A percentile compares a stretch with the other conserved stretches of the same genome.
Conservation (phyloP, 192 early-diverging fungal species). For the Coemansia sp. region DNA sequence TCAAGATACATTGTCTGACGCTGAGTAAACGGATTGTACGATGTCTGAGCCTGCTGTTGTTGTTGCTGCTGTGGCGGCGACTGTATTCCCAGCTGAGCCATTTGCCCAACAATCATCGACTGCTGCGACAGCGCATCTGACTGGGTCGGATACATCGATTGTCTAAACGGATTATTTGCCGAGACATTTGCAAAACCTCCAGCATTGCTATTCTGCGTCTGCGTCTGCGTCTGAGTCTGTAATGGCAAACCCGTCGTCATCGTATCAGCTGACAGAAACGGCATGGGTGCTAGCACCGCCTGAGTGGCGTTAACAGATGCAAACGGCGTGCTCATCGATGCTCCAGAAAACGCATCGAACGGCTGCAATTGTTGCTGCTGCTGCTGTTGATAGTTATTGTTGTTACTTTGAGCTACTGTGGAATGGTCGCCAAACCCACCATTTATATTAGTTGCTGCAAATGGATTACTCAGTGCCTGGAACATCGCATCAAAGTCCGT, state of each 20-base stretch:
- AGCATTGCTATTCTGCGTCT: neutral
- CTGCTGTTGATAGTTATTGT: constrained; percentile 10
- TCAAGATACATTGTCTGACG: constrained; percentile 54
- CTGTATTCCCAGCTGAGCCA: constrained; percentile 42
- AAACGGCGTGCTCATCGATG: constrained; percentile 8
- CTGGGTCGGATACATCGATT: constrained; percentile 49
- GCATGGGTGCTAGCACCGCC: constrained; percentile 3
- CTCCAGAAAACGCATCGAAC: constrained; percentile 28
- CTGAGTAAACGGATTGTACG: constrained; percentile 51
- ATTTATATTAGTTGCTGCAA: constrained; percentile 14
- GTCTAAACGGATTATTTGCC: constrained; percentile 51
- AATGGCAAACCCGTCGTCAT: neutral
- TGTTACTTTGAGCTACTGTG: constrained; percentile 9
- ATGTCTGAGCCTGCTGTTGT: constrained; percentile 21
- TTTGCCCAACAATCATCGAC: constrained; percentile 25
- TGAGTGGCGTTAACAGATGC: constrained; percentile 5
- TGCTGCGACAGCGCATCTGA: constrained; percentile 21
- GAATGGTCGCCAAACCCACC: constrained; percentile 7
- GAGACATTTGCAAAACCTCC: constrained; percentile 24
- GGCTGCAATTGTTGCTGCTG: constrained; percentile 27
- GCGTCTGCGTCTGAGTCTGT: neutral
- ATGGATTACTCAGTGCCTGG: constrained; percentile 46
- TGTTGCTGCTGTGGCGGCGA: constrained; percentile 17
- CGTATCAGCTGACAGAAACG: constrained; percentile 6
- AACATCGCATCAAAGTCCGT: constrained; percentile 45